Conservation (phyloP, 148 eudicot species). For the Selenicereus undatus region DNA sequence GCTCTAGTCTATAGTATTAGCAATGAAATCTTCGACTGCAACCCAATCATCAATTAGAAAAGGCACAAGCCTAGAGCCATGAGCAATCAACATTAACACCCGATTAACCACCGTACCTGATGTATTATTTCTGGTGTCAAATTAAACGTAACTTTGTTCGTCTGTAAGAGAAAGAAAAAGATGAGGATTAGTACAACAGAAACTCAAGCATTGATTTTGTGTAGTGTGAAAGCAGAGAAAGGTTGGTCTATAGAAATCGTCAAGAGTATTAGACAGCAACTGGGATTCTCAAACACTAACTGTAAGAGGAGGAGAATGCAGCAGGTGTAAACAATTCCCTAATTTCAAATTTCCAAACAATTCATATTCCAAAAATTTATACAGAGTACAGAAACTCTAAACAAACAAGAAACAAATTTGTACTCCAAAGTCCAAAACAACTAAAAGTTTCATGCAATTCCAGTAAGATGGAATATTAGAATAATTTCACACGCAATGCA, state of each 20-base stretch:
- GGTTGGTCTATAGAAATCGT: not conserved
- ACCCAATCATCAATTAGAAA: not conserved
- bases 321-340: not conserved
- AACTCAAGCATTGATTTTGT: not conserved
- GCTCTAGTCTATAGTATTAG: not conserved
- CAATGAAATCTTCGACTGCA: not conserved
- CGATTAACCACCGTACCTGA: slow-evolving; percentile 50
- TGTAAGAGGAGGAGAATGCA: not conserved
- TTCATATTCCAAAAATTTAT: not conserved
- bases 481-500: not conserved
- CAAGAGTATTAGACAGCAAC: not conserved
- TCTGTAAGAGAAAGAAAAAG: slow-evolving; percentile 39
- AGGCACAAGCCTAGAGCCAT: not conserved
- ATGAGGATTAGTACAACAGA: slow-evolving; percentile 12
- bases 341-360: not conserved
- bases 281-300: not conserved
- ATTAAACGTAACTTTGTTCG: slow-evolving; percentile 87
- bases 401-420: not conserved
- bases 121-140: slow-evolving; percentile 94
- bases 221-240: not conserved
- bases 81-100: not conserved
- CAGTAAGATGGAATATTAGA: not conserved
- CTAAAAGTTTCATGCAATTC: not conserved
- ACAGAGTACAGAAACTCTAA: not conserved
- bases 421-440: not conserved